A percentile compares a stretch with the other conserved stretches of the same genome.
These are phyloP conservation scores for Populus hybrid DNA, from an alignment of 441 rosid species.

Conservation along the genomic window DNA sequence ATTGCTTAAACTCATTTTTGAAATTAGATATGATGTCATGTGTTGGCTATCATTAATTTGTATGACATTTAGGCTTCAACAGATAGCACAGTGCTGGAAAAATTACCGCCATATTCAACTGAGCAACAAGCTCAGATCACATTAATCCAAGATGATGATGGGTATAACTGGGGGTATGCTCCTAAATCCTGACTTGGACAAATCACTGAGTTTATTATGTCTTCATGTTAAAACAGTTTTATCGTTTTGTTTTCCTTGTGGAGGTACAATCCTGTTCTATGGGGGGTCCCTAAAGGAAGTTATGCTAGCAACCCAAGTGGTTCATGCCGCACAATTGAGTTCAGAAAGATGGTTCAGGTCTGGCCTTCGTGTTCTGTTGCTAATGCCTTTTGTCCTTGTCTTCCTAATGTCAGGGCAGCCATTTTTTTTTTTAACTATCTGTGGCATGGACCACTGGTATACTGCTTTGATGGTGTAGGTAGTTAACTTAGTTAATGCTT, in stretches of 20 bases:
- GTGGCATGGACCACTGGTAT: conserved; percentile 13
- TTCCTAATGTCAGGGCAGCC: not conserved
- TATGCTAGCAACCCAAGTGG: conserved; percentile 84
- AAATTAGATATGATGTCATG: conserved; percentile 15
- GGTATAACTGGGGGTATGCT: conserved; percentile 97
- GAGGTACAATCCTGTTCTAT: conserved; percentile 94
- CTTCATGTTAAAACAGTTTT: conserved; percentile 15
- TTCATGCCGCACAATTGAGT: conserved; percentile 69
- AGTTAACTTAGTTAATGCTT: conserved; percentile 1
- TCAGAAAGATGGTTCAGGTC: conserved; percentile 98
- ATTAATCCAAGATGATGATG: conserved; percentile 72
- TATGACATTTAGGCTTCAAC: conserved; percentile 34
- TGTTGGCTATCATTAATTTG: conserved; percentile 7
- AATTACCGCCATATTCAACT: conserved; percentile 70
- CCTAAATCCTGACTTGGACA: conserved; percentile 11
- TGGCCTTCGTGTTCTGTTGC: conserved; percentile 5
- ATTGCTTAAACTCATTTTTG: conserved; percentile 1
- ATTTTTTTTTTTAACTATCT: not conserved
- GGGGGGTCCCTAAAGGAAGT: conserved; percentile 99
- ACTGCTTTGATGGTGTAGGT: conserved; percentile 3
- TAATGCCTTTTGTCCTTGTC: not conserved
- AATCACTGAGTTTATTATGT: conserved; percentile 18
- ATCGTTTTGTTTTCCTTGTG: conserved; percentile 20
- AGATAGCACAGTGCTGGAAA: conserved; percentile 69
- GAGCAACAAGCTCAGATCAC: conserved; percentile 84